Evolutionary conservation across 306 rosid genomes (phyloP), one percentile per base, ranked within the genome.

Genomic region (Mucuna pruriens): DNA sequence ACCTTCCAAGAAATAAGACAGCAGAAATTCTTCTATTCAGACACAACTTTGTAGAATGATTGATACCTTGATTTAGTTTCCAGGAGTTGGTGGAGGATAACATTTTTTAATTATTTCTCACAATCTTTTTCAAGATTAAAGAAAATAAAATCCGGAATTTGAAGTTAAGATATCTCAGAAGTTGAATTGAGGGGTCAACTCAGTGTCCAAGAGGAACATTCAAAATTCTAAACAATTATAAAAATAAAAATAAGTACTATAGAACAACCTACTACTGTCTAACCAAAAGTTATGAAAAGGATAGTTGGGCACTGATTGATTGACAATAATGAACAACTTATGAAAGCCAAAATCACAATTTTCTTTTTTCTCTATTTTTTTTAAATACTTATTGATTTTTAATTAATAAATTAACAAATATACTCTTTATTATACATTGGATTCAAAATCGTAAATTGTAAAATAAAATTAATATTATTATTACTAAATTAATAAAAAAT

Each of bases 281-380:
- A 66, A 34, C 74, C 57, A 82, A 76, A 82, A 82, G 78, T 46
- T 26, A 3, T 44, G 78, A 76, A 76, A 82, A 76, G 0, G 82
- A 82, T 73, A 34, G 5, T 69, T 81, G 11, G 64, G 69, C 20
- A 16, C 66, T 68, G 57, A 75, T 26, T 58, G 19, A 58, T 57
- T 10, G 46, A 75, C 57, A 54, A 44, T 46, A 26, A 67, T 11
- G 29, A 26, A 34, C 2, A 66, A 23, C 77, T 49, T 33, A 3
- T 17, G 26, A 79, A 57, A 55, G 22, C 20, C 62, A 55, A 55
- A 2, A 54, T 52, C 60, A 52, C 12, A 52, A 49, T 1, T 17
- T 51, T 40, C 7, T 55, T 22, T 55, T 22, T 3, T 22, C 63
- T 22, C 7, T 7, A 8, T 54, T 7, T 54, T 19, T 29, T 29